A percentile compares a stretch with the other conserved stretches of the same genome.
These are phyloP conservation scores for Alternaria gaisen DNA, from an alignment of 2,329 filamentous ascomycete genomes.

Conservation along the genomic window DNA sequence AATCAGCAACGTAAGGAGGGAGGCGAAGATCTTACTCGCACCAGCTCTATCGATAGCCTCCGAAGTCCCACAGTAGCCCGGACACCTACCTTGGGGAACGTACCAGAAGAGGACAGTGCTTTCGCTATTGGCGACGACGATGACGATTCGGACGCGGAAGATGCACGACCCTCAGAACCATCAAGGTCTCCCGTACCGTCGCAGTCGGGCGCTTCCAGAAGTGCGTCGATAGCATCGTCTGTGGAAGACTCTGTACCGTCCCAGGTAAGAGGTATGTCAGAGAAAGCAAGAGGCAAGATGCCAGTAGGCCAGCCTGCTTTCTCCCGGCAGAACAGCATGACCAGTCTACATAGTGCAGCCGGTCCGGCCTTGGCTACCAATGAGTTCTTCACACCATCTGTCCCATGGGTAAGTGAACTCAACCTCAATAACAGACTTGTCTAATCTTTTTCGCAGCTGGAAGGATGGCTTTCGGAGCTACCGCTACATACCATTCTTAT, in stretches of 20 bases:
- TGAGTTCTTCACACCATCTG: constrained; percentile 77
- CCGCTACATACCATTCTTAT: constrained; percentile 87
- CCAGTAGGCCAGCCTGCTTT: constrained; percentile 83
- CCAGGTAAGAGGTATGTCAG: constrained; percentile 91
- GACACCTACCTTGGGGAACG: constrained; percentile 68
- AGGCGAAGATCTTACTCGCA: constrained; percentile 50
- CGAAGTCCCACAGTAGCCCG: constrained; percentile 69
- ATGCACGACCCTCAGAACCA: constrained; percentile 55
- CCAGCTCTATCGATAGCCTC: constrained; percentile 73
- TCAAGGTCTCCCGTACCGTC: constrained; percentile 43
- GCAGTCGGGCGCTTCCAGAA: constrained; percentile 59
- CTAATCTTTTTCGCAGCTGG: constrained; percentile 67
- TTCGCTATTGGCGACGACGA: constrained; percentile 97
- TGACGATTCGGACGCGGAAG: constrained; percentile 69
- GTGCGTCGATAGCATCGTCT: constrained; percentile 68
- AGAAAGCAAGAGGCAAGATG: constrained; percentile 96
- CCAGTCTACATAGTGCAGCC: constrained; percentile 76
- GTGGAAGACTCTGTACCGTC: constrained; percentile 81
- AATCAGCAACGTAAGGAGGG: constrained; percentile 74
- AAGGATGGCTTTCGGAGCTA: constrained; percentile 90
- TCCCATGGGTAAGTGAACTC: constrained; percentile 69
- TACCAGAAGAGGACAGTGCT: constrained; percentile 79
- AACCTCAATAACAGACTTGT: neutral
- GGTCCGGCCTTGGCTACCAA: constrained; percentile 64
- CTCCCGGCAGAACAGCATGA: constrained; percentile 88